A percentile compares a stretch with the other conserved stretches of the same genome.
phyloP scores from a whole-genome alignment of 768 basidiomycete species.

The Mycena pura region DNA sequence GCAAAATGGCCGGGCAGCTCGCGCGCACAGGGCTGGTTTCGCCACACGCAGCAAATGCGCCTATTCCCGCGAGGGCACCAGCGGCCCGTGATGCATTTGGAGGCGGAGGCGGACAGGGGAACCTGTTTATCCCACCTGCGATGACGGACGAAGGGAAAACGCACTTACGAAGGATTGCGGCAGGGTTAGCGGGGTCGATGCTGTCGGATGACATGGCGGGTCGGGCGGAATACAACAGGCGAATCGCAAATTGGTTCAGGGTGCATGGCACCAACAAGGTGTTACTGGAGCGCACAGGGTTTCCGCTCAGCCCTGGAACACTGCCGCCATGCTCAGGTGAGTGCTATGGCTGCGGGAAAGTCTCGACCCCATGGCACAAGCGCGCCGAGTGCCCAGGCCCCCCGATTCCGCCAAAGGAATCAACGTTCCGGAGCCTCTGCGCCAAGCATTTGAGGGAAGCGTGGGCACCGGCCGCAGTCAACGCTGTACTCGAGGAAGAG shows the following conservation, averaged over 20 bases:
- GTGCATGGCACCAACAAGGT: not conserved
- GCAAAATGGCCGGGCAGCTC: constrained; percentile 1
- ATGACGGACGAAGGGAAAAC: not conserved
- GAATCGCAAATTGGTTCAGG: not conserved
- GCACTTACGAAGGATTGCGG: not conserved
- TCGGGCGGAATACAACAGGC: not conserved
- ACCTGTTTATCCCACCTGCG: not conserved
- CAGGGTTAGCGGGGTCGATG: not conserved
- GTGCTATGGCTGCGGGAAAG: constrained; percentile 19
- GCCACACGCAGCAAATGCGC: not conserved
- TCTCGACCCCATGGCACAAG: not conserved
- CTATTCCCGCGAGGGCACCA: no score
- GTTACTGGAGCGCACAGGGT: constrained; percentile 1
- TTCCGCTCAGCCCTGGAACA: constrained; percentile 16
- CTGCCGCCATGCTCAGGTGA: constrained; percentile 6
- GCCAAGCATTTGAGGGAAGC: not conserved
- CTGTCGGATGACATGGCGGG: not conserved
- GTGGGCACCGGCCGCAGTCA: not conserved
- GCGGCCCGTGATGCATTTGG: not conserved
- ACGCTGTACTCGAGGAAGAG: constrained; percentile 4
- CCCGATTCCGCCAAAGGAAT: constrained; percentile 5
- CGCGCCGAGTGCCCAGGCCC: constrained; percentile 5
- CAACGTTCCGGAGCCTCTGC: not conserved
- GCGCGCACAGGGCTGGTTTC: not conserved
- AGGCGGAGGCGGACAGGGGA: not conserved